A percentile compares a stretch with the other conserved stretches of the same genome.
Conservation (phyloP, 345 rosid genomes). For the Corchorus capsularis region DNA sequence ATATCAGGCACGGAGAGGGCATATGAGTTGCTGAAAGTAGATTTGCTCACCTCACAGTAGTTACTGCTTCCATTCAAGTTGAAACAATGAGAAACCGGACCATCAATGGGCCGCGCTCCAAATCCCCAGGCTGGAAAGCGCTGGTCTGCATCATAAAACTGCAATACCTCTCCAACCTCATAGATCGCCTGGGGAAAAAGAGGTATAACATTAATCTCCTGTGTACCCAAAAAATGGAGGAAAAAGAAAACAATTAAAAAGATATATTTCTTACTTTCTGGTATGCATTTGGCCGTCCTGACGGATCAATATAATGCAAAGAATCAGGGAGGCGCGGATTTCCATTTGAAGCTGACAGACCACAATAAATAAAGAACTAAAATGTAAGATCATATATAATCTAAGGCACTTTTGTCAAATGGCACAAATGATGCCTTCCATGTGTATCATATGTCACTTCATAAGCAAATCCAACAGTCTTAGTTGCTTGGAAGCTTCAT, state of each 20-base stretch:
- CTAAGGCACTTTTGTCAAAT: background rate
- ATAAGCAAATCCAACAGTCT: background rate
- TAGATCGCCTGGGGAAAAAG: constrained; percentile 61
- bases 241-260: background rate
- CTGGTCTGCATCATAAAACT: constrained; percentile 80
- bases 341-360: constrained; percentile 84
- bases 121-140: constrained; percentile 97
- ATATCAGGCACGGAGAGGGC: background rate
- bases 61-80: constrained; percentile 87
- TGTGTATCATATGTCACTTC: background rate
- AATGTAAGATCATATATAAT: background rate
- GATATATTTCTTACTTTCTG: constrained; percentile 52
- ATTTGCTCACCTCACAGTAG: constrained; percentile 65
- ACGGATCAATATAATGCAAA: constrained; percentile 76
- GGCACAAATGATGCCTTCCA: background rate
- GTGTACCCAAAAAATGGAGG: background rate
- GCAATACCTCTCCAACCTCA: constrained; percentile 90
- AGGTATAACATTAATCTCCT: constrained; percentile 9
- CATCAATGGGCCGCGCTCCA: constrained; percentile 97
- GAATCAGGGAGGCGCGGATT: constrained; percentile 91
- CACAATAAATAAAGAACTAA: constrained; percentile 19
- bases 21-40: constrained; percentile 6
- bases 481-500: background rate
- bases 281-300: constrained; percentile 72
- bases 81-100: constrained; percentile 94